A percentile compares a stretch with the other conserved stretches of the same genome.
Conservation (phyloP, 139 green algal genomes). For the Yamagishiella unicocca region DNA sequence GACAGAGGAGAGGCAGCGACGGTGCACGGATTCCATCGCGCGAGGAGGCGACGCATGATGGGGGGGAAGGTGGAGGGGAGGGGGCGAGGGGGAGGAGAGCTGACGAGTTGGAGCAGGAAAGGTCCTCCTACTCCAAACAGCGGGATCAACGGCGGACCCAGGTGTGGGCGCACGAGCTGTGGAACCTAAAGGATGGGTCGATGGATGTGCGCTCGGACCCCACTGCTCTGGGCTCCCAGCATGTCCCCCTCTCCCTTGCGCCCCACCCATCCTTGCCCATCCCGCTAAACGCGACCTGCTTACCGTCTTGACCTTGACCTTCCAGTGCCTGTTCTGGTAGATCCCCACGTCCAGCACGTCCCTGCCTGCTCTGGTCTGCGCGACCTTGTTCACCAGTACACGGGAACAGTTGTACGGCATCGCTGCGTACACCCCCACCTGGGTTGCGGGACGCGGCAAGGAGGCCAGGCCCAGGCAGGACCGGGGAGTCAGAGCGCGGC, state of each 20-base stretch:
- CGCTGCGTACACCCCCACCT: conserved; percentile 57
- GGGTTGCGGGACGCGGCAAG: background rate
- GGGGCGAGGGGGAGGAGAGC: background rate
- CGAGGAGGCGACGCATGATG: background rate
- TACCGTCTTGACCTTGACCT: conserved; percentile 60
- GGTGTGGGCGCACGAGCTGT: too few species aligned
- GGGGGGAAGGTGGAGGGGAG: background rate
- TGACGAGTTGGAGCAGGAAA: too few species aligned
- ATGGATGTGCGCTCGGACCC: too few species aligned
- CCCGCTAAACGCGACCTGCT: background rate
- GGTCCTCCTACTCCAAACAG: too few species aligned
- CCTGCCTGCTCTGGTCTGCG: background rate
- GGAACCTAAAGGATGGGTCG: too few species aligned
- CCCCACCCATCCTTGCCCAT: background rate
- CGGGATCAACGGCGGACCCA: too few species aligned
- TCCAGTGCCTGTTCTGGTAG: conserved; percentile 64
- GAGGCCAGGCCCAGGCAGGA: too few species aligned
- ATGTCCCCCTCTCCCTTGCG: background rate
- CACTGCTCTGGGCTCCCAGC: too few species aligned
- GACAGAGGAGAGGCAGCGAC: too few species aligned
- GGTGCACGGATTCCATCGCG: too few species aligned
- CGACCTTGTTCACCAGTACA: conserved; percentile 49
- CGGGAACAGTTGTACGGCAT: conserved; percentile 60
- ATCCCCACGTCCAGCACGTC: conserved; percentile 61
- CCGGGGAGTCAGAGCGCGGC: too few species aligned